phyloP scores from a whole-genome alignment of 805 yeast genomes.

The Yarrowia bubula region DNA sequence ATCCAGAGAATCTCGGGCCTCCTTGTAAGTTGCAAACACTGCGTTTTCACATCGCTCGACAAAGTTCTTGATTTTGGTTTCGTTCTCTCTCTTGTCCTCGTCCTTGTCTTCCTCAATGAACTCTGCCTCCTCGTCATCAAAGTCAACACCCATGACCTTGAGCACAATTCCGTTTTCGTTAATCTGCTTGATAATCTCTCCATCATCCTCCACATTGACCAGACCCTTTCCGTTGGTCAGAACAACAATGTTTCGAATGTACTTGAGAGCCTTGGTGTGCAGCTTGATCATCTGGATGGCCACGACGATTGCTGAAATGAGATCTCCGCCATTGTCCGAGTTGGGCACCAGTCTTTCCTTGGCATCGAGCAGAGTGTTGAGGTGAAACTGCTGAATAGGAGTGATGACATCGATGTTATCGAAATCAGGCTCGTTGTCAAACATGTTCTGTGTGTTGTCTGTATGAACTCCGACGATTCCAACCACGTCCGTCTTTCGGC shows the following conservation, averaged over 20 bases:
- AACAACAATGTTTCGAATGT: conserved; percentile 42
- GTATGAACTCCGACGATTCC: conserved; percentile 35
- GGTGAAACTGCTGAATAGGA: conserved; percentile 24
- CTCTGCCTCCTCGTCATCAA: conserved; percentile 25
- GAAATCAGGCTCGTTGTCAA: neutral
- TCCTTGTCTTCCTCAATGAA: neutral
- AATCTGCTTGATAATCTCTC: conserved; percentile 25
- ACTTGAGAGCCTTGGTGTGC: conserved; percentile 37
- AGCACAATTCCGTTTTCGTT: conserved; percentile 28
- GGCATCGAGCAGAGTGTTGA: conserved; percentile 22
- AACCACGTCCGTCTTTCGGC: conserved; percentile 36
- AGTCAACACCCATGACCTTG: conserved; percentile 30
- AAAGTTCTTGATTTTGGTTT: neutral
- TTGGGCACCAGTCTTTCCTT: conserved; percentile 25
- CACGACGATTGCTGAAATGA: conserved; percentile 36
- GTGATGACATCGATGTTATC: neutral
- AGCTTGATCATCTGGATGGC: conserved; percentile 41
- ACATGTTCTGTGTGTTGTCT: conserved; percentile 26
- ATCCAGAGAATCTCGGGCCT: conserved; percentile 29
- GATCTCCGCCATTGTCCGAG: conserved; percentile 18
- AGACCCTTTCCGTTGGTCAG: conserved; percentile 36
- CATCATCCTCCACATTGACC: conserved; percentile 14
- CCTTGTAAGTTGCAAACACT: conserved; percentile 29
- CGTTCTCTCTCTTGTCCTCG: conserved; percentile 25
- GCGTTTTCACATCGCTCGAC: conserved; percentile 17